Percentiles rank a stretch among this genome's conserved stretches.
Evolutionary conservation across 306 rosid genomes (phyloP).

Genomic region (Rubus idaeus): DNA sequence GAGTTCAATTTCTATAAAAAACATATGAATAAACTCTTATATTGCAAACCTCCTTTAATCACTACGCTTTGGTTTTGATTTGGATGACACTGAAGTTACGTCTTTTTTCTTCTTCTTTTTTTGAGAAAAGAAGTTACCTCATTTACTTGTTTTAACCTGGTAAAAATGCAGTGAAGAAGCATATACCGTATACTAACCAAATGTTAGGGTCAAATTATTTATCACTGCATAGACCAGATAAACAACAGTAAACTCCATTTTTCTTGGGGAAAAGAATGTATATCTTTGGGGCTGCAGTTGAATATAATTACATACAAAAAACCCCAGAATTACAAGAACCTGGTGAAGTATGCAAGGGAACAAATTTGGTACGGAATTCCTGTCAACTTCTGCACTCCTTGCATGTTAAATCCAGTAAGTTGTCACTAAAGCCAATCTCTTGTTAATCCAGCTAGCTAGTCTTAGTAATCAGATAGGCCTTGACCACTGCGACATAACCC

Average conservation of each 20-base stretch:
- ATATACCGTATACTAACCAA: background rate
- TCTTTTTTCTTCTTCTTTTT: too few species aligned
- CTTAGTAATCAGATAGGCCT: background rate
- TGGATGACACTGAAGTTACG: background rate
- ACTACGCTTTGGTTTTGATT: background rate
- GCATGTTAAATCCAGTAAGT: background rate
- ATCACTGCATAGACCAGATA: background rate
- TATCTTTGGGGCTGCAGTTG: background rate
- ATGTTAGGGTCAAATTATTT: background rate
- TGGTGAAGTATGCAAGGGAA: background rate
- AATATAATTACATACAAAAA: conserved; percentile 5
- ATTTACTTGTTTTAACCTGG: background rate
- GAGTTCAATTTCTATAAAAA: background rate
- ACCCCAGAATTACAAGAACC: conserved; percentile 16
- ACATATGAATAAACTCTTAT: background rate
- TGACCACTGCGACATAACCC: background rate
- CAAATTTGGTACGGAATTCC: background rate
- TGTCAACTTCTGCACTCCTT: conserved; percentile 8
- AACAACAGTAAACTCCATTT: background rate
- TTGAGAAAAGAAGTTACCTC: too few species aligned
- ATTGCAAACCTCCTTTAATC: background rate
- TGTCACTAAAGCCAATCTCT: background rate
- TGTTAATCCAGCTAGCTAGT: conserved; percentile 1
- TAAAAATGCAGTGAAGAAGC: background rate
- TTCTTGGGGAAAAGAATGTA: background rate